These are phyloP conservation scores for Carnegiea gigantea DNA, from an alignment of 179 eudicot species.

Conservation along the genomic window DNA sequence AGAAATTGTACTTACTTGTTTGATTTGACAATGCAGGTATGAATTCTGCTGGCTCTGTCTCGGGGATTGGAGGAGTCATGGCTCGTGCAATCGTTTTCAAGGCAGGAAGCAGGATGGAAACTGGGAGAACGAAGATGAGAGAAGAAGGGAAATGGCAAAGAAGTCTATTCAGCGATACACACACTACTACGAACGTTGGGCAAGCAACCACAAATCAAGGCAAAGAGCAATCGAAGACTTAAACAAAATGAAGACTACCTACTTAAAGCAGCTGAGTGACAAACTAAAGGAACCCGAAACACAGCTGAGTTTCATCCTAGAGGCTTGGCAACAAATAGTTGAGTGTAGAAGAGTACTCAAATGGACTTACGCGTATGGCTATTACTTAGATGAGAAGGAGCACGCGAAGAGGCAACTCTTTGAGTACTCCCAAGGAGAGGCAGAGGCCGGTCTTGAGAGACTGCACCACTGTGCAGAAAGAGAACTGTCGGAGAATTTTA, in stretches of 20 bases:
- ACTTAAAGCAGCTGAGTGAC: constrained; percentile 29
- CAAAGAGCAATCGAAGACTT: constrained; percentile 45
- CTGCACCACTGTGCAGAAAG: constrained; percentile 43
- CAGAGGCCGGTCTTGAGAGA: constrained; percentile 43
- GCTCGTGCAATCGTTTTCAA: constrained; percentile 54
- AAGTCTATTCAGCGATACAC: constrained; percentile 49
- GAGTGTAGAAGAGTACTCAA: constrained; percentile 44
- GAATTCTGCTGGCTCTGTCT: constrained; percentile 66
- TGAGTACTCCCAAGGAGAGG: constrained; percentile 44
- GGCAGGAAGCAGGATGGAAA: constrained; percentile 42
- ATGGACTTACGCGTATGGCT: constrained; percentile 44
- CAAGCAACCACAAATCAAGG: constrained; percentile 46
- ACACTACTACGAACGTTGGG: constrained; percentile 83
- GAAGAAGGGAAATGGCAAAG: constrained; percentile 51
- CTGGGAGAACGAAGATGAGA: constrained; percentile 43
- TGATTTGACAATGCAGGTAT: constrained; percentile 9
- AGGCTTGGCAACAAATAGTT: constrained; percentile 58
- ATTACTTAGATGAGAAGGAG: constrained; percentile 24
- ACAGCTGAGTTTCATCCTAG: constrained; percentile 47
- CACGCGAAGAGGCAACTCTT: neutral
- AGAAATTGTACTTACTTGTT: neutral
- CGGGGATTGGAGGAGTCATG: constrained; percentile 42
- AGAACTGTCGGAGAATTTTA: constrained; percentile 18
- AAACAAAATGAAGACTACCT: neutral
- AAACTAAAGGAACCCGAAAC: constrained; percentile 35